These are phyloP conservation scores for Bullera alba DNA, from an alignment of 768 basidiomycete species.

Conservation along the genomic window DNA sequence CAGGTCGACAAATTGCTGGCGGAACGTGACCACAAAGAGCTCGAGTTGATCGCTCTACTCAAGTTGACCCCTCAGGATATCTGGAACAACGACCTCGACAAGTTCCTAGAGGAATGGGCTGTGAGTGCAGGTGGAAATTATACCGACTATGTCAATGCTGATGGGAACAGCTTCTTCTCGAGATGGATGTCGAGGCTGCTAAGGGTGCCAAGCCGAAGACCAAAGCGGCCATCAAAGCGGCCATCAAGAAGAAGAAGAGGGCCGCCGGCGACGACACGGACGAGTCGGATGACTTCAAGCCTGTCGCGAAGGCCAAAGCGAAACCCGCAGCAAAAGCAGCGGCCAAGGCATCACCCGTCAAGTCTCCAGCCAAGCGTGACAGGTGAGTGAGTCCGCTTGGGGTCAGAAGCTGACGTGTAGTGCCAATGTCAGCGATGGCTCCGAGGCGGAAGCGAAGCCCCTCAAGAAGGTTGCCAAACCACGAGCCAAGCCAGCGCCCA, in stretches of 20 bases:
- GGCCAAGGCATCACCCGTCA: constrained; percentile 19
- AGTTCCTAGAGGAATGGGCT: constrained; percentile 76
- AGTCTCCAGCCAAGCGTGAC: constrained; percentile 23
- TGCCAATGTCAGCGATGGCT: constrained; percentile 19
- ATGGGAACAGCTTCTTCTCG: constrained; percentile 29
- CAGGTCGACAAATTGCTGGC: constrained; percentile 76
- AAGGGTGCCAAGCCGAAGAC: constrained; percentile 55
- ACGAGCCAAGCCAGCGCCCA: constrained; percentile 16
- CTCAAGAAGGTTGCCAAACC: constrained; percentile 37
- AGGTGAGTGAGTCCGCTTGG: constrained; percentile 11
- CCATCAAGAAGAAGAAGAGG: constrained; percentile 48
- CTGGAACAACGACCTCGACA: constrained; percentile 84
- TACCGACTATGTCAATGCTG: neutral
- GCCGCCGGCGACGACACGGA: constrained; percentile 40
- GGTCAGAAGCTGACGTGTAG: constrained; percentile 4
- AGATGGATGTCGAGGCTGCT: constrained; percentile 50
- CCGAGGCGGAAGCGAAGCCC: constrained; percentile 35
- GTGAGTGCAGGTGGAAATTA: constrained; percentile 50
- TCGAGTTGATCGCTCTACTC: constrained; percentile 68
- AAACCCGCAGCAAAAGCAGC: constrained; percentile 31
- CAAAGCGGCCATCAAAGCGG: constrained; percentile 48
- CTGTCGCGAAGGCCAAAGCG: constrained; percentile 50
- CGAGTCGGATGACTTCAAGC: constrained; percentile 57
- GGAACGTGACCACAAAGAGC: constrained; percentile 75
- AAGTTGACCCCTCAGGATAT: constrained; percentile 70